phyloP scores from a whole-genome alignment of 2,329 filamentous ascomycete species.

The Claviceps digitariae region DNA sequence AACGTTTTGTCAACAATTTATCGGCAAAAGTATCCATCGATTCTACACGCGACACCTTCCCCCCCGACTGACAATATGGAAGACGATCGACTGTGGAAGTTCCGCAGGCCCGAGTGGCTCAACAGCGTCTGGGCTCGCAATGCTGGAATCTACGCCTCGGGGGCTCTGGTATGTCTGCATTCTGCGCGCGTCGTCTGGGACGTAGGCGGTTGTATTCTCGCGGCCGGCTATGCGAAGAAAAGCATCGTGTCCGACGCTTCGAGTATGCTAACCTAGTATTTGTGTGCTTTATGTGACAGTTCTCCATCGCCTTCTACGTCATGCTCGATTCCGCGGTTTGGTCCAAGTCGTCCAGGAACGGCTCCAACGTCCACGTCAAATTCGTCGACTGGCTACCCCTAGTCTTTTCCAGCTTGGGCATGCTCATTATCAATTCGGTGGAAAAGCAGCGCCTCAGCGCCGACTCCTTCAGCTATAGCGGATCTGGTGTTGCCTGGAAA shows the following conservation, averaged over 20 bases:
- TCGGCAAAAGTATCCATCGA: not conserved
- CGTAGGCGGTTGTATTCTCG: no score
- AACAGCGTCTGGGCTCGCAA: slow-evolving; percentile 51
- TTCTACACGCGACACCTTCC: no score
- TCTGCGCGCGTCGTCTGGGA: no score
- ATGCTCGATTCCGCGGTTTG: slow-evolving; percentile 55
- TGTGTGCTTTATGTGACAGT: no score
- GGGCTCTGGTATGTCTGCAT: slow-evolving; percentile 41
- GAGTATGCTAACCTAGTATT: not conserved
- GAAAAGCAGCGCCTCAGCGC: slow-evolving; percentile 52
- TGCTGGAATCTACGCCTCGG: slow-evolving; percentile 47
- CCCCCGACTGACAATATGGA: slow-evolving; percentile 31
- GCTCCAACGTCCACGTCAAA: slow-evolving; percentile 45
- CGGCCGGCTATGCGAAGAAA: not conserved
- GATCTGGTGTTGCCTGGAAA: slow-evolving; percentile 53
- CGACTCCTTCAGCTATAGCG: slow-evolving; percentile 49
- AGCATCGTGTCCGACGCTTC: not conserved
- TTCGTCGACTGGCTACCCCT: slow-evolving; percentile 60
- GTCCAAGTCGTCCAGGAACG: slow-evolving; percentile 48
- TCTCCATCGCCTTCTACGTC: slow-evolving; percentile 55
- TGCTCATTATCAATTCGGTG: slow-evolving; percentile 59
- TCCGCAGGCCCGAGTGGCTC: slow-evolving; percentile 51
- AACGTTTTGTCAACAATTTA: no score
- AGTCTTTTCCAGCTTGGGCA: slow-evolving; percentile 52
- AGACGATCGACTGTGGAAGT: slow-evolving; percentile 55